These are phyloP conservation scores for Gamsiella multidivaricata DNA, from an alignment of 192 early-diverging fungal genomes.

Conservation along the genomic window DNA sequence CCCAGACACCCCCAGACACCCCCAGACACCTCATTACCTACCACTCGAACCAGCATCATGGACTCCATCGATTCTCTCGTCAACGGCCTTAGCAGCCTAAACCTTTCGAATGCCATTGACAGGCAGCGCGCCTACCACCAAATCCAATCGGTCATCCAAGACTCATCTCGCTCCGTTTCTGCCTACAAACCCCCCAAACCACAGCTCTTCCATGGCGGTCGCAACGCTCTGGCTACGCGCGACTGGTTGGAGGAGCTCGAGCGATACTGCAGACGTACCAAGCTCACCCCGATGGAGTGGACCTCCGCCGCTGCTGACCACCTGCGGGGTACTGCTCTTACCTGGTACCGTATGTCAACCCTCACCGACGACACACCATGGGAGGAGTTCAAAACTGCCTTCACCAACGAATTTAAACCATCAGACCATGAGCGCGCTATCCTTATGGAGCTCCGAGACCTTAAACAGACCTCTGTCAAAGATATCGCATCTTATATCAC, in stretches of 20 bases:
- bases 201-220: not conserved
- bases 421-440: not conserved
- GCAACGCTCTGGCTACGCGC: not conserved
- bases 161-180: not conserved
- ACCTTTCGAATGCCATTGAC: not conserved
- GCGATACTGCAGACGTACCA: not conserved
- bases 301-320: not conserved
- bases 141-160: not conserved
- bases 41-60: no score
- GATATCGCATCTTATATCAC: not conserved
- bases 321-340: not conserved
- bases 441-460: not conserved
- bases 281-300: not conserved
- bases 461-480: not conserved
- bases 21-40: no score
- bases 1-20: no score
- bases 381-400: not conserved
- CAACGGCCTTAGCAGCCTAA: not conserved
- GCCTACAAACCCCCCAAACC: not conserved
- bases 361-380: not conserved
- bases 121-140: not conserved
- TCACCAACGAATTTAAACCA: constrained; percentile 2
- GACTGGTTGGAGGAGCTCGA: not conserved
- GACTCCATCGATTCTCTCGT: not conserved
- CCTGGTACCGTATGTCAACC: not conserved